Percentiles rank a stretch among this genome's conserved stretches.
Conservation (phyloP, 2,329 filamentous ascomycete genomes). For the Teratosphaeria nubilosa region DNA sequence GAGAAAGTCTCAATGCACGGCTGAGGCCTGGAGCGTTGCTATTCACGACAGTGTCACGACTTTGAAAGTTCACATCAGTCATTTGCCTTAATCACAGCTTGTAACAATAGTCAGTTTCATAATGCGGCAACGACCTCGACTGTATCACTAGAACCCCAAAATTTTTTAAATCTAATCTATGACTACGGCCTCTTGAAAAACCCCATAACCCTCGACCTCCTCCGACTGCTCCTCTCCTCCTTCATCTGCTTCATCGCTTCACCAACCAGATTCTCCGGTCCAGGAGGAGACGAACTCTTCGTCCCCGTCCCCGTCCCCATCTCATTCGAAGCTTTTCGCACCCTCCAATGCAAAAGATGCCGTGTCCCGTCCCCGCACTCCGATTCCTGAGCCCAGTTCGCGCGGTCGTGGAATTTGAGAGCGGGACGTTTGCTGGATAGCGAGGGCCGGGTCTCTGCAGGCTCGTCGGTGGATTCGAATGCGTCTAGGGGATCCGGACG, state of each 20-base stretch:
- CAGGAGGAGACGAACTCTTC: not conserved
- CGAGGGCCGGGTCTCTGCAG: not conserved
- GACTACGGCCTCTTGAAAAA: conserved; percentile 6
- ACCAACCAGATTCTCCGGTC: conserved; percentile 7
- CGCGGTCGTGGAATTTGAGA: conserved; percentile 8
- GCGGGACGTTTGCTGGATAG: not conserved
- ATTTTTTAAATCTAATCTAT: not conserved
- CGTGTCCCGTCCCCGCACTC: conserved; percentile 9
- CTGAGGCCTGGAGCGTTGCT: not conserved
- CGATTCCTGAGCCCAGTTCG: conserved; percentile 14
- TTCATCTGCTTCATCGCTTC: conserved; percentile 11
- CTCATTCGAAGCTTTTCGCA: not conserved
- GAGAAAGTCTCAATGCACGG: not conserved
- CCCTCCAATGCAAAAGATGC: conserved; percentile 1
- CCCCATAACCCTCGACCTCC: conserved; percentile 6
- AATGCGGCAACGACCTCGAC: not conserved
- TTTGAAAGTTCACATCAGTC: too few relatives aligned
- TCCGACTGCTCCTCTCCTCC: conserved; percentile 5
- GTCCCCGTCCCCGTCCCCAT: not conserved
- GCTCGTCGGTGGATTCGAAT: not conserved
- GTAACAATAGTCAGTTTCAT: not conserved
- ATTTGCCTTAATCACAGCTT: too few relatives aligned
- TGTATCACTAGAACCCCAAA: not conserved
- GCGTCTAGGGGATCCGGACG: not conserved
- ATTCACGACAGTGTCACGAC: too few relatives aligned